Evolutionary conservation across 345 rosid genomes (phyloP).

Genomic region (Citrus mangshanensis): DNA sequence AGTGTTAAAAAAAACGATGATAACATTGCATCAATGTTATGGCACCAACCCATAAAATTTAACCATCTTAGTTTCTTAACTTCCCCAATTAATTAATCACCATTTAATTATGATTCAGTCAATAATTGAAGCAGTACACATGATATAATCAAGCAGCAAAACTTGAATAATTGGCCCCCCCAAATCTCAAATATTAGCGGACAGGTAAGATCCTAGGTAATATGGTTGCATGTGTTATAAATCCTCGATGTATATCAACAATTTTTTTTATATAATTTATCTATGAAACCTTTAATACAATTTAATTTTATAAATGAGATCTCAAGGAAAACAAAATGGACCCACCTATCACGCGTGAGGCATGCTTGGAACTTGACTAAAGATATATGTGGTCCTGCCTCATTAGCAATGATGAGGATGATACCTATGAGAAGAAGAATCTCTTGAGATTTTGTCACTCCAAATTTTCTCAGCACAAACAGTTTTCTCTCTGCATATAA

Average conservation of each 20-base stretch:
- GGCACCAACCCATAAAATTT: not conserved
- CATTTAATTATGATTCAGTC: slow-evolving; percentile 9
- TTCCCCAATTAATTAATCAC: not conserved
- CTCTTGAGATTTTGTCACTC: slow-evolving; percentile 6
- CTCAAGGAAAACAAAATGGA: not conserved
- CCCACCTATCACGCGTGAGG: slow-evolving; percentile 29
- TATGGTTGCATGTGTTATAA: not conserved
- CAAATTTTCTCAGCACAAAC: not conserved
- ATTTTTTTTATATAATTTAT: not conserved
- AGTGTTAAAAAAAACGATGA: not conserved
- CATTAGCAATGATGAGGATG: slow-evolving; percentile 21
- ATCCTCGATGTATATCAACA: not conserved
- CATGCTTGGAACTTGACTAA: slow-evolving; percentile 13
- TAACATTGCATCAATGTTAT: not conserved
- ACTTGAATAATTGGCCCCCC: not conserved
- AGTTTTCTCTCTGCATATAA: not conserved
- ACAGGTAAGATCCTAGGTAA: slow-evolving; percentile 1
- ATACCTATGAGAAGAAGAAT: slow-evolving; percentile 14
- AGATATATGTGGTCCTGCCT: slow-evolving; percentile 25
- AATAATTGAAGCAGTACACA: not conserved
- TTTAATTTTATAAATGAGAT: not conserved
- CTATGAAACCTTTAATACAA: not conserved
- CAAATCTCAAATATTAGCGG: not conserved
- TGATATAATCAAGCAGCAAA: not conserved
- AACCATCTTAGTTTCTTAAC: not conserved